phyloP scores from a whole-genome alignment of 2,329 filamentous ascomycete species.

The Aspergillus ochraceus region DNA sequence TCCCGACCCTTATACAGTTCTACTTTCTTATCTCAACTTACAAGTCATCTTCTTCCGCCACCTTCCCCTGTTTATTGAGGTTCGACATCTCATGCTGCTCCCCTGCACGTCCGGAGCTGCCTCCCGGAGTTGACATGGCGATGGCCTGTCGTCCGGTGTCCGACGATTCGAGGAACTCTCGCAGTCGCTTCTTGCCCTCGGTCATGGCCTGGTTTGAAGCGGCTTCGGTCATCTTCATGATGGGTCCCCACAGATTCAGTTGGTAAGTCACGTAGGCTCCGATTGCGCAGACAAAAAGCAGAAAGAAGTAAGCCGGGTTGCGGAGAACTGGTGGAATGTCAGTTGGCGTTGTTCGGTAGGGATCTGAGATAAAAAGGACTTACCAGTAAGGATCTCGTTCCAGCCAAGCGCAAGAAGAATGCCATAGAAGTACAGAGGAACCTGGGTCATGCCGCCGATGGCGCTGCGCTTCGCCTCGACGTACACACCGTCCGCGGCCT shows the following conservation, averaged over 20 bases:
- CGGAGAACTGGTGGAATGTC: conserved; percentile 92
- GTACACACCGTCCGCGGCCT: conserved; percentile 95
- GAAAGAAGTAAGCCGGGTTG: conserved; percentile 89
- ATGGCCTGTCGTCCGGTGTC: conserved; percentile 82
- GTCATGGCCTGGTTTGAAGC: conserved; percentile 83
- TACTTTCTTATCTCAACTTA: conserved; percentile 18
- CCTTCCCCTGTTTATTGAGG: conserved; percentile 29
- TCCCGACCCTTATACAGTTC: conserved; percentile 1
- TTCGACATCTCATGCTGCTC: conserved; percentile 62
- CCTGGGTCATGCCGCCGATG: conserved; percentile 90
- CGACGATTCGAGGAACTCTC: conserved; percentile 86
- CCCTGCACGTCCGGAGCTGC: conserved; percentile 32
- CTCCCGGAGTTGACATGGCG: conserved; percentile 61
- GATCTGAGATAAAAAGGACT: conserved; percentile 37
- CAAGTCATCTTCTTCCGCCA: conserved; percentile 36
- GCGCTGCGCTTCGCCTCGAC: conserved; percentile 97
- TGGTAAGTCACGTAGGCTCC: conserved; percentile 88
- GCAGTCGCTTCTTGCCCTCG: conserved; percentile 85
- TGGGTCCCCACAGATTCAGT: conserved; percentile 92
- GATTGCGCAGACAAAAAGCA: conserved; percentile 73
- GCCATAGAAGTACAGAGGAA: conserved; percentile 93
- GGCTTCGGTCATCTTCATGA: conserved; percentile 91
- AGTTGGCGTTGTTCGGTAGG: not conserved
- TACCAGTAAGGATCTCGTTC: conserved; percentile 96
- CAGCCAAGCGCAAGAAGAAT: conserved; percentile 89